Evolutionary conservation across 176 grass and related monocot genomes (phyloP), one percentile per base, ranked within the genome.

Genomic region (Ananas comosus): DNA sequence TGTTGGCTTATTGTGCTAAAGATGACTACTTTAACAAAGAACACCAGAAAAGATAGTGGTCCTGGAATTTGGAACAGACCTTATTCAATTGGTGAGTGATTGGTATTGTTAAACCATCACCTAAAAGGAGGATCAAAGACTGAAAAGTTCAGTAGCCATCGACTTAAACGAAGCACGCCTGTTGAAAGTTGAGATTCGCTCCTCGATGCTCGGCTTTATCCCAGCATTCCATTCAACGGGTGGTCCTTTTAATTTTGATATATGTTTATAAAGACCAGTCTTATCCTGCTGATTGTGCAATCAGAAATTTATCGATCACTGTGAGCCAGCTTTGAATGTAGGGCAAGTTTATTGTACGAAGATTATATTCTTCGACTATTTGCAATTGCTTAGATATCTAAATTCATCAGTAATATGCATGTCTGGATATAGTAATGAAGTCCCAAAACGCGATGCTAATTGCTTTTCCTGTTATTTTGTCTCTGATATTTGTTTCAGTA

Each of bases 1-100:
- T 14, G 8, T 2, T 17, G 17, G 54, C 54, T 59, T 4, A 56
- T 56, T 56, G 53, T 56, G 53, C 13, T 56, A 56, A 4, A 56
- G 53, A n/a, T 56, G 53, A 59, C 19, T 17, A 16, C 54, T 10
- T 17, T 14, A 59, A 59, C 19, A 17, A 24, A 58, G 58, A 73
- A 54, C 71, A 73, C 29, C 42, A 64, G 71, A 33, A 28, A 29
- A 57, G 69, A 23, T 24, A 64, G 71, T 73, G 71, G 71, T 72
- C 70, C 53, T 21, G 53, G 27, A 24, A 64, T 64, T 49, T 50
- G 28, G 27, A 13, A 8, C 54, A 58, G 14, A 6, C 54, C 9
- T 0, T 18, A 6, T 58, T 18, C 16, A 13, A 11, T 18, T 59
- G 19, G 54, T 21, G 56, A 29, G n/a, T 51, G 57, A 64, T 74